Conservation (phyloP, 495 filamentous ascomycete genomes). For the Penicillium lagena region DNA sequence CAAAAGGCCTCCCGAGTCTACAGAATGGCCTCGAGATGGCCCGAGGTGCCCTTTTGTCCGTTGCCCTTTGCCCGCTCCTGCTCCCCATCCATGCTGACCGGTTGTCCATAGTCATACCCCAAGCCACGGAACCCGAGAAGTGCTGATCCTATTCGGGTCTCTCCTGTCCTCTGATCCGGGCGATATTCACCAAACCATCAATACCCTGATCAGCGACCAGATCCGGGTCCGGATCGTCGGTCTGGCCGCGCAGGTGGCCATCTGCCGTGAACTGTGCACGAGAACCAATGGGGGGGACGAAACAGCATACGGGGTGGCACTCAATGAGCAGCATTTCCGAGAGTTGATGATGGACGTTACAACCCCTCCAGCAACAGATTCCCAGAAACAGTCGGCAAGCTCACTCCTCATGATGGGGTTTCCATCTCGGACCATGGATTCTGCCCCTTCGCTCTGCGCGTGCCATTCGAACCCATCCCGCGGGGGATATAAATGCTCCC, state of each 20-base stretch:
- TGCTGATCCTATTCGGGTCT: conserved; percentile 87
- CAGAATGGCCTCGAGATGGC: conserved; percentile 97
- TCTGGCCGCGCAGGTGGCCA: conserved; percentile 82
- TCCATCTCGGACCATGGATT: conserved; percentile 80
- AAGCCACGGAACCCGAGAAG: conserved; percentile 85
- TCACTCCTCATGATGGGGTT: conserved; percentile 97
- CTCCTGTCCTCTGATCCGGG: conserved; percentile 85
- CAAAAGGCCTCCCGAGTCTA: conserved; percentile 80
- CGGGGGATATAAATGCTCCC: conserved; percentile 88
- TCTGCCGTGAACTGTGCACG: conserved; percentile 82
- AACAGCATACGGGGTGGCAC: conserved; percentile 70
- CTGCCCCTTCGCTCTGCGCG: conserved; percentile 71
- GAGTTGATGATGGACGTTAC: conserved; percentile 85
- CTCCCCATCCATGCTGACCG: conserved; percentile 8
- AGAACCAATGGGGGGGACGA: conserved; percentile 79
- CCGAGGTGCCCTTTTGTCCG: conserved; percentile 75
- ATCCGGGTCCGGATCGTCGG: conserved; percentile 86
- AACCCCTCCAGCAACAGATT: conserved; percentile 76
- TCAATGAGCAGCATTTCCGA: conserved; percentile 83
- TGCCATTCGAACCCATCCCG: conserved; percentile 80
- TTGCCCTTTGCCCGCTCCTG: conserved; percentile 5
- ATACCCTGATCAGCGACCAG: conserved; percentile 64
- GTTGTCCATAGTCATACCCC: conserved; percentile 64
- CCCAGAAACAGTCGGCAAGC: conserved; percentile 58
- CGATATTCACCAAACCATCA: conserved; percentile 90